Conservation (phyloP, 805 yeast species). For the Clavispora vitiphila region DNA sequence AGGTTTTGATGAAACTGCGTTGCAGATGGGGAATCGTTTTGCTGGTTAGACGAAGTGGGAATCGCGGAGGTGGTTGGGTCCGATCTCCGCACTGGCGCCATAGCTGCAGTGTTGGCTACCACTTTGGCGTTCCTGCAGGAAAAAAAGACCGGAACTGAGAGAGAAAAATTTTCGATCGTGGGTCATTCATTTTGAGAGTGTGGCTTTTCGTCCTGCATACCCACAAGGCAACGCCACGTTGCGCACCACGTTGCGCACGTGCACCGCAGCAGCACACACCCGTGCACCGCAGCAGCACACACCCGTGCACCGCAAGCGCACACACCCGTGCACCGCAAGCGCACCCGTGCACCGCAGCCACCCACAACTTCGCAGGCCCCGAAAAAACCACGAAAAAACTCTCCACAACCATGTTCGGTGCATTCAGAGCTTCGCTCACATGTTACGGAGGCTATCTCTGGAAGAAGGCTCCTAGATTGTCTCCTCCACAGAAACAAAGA, state of each 20-base stretch:
- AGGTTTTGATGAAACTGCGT: too few relatives aligned
- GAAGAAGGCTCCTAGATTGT: constrained; percentile 50
- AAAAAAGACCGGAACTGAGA: not conserved
- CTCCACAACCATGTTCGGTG: constrained; percentile 53
- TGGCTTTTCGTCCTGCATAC: too few relatives aligned
- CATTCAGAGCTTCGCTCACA: constrained; percentile 57
- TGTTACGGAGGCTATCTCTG: constrained; percentile 70
- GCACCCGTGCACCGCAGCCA: too few relatives aligned
- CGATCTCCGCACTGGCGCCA: not conserved
- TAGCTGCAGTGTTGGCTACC: not conserved
- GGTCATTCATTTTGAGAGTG: not conserved
- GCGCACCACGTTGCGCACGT: too few relatives aligned
- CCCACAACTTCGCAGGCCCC: not conserved
- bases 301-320: not conserved
- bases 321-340: not conserved
- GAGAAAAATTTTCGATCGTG: not conserved
- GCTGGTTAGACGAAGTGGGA: too few relatives aligned
- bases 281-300: not conserved
- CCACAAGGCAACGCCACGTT: too few relatives aligned
- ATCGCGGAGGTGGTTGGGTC: not conserved
- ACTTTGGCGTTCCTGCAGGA: not conserved
- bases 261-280: too few relatives aligned
- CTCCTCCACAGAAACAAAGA: constrained; percentile 74
- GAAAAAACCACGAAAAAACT: not conserved
- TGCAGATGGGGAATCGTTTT: too few relatives aligned